phyloP scores from a whole-genome alignment of 2,329 filamentous ascomycete species.

The Metarhizium guizhouense region DNA sequence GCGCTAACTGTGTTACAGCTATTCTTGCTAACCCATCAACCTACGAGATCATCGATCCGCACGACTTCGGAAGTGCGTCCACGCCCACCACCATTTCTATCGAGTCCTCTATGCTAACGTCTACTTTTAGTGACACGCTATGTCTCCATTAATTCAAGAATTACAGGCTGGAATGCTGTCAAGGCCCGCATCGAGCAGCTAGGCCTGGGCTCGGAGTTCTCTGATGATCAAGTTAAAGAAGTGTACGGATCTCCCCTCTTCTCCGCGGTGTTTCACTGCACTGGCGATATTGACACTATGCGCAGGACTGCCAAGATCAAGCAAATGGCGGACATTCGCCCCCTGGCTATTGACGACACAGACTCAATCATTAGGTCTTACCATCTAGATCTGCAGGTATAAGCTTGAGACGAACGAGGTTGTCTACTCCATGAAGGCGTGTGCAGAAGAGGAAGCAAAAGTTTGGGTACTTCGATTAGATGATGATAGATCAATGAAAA shows the following conservation, averaged over 20 bases:
- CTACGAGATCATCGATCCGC: slow-evolving; percentile 85
- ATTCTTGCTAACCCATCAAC: slow-evolving; percentile 31
- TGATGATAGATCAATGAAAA: no score
- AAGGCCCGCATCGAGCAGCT: slow-evolving; percentile 83
- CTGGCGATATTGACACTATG: not conserved
- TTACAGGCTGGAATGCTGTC: slow-evolving; percentile 93
- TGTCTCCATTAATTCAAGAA: slow-evolving; percentile 56
- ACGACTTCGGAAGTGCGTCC: slow-evolving; percentile 34
- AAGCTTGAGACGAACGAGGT: no score
- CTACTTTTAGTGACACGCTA: slow-evolving; percentile 21
- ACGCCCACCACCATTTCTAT: no score
- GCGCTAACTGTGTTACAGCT: not conserved
- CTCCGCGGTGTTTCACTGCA: not conserved
- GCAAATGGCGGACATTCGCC: no score
- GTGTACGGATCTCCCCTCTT: not conserved
- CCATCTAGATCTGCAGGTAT: not conserved
- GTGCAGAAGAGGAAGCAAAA: no score
- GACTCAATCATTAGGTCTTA: no score
- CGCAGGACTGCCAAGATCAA: no score
- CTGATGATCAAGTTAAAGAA: slow-evolving; percentile 15
- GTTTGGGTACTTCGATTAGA: no score
- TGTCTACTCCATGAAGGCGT: no score
- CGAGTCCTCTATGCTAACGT: no score
- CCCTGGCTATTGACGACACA: no score
- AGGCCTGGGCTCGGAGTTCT: slow-evolving; percentile 43